phyloP scores from a whole-genome alignment of 164 flowering plant genomes.

The Sedum album region DNA sequence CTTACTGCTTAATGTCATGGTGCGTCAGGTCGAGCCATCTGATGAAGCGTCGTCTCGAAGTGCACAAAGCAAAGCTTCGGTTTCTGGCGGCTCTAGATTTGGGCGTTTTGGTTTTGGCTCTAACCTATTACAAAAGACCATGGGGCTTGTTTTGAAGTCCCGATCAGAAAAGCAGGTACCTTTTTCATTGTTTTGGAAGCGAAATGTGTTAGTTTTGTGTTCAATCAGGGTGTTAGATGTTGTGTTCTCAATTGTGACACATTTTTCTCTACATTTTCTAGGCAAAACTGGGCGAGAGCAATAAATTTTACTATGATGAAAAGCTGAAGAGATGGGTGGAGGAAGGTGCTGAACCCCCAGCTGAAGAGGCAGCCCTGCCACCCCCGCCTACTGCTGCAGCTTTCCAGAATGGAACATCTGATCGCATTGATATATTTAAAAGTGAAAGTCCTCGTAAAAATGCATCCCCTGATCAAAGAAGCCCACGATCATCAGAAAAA shows the following conservation, averaged over 20 bases:
- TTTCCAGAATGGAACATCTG: too few relatives aligned
- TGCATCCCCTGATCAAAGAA: slow-evolving; percentile 29
- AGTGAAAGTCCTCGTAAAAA: slow-evolving; percentile 31
- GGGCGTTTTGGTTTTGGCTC: slow-evolving; percentile 74
- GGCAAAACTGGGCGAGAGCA: slow-evolving; percentile 99
- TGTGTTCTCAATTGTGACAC: neutral
- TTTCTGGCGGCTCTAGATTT: slow-evolving; percentile 62
- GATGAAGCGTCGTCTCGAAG: slow-evolving; percentile 34
- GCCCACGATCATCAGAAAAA: slow-evolving; percentile 30
- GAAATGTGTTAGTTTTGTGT: neutral
- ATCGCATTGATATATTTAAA: slow-evolving; percentile 32
- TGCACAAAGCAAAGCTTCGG: too few relatives aligned
- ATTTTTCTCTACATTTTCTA: slow-evolving; percentile 15
- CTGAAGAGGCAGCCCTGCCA: slow-evolving; percentile 68
- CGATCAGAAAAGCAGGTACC: slow-evolving; percentile 75
- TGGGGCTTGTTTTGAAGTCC: too few relatives aligned
- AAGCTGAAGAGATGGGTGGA: too few relatives aligned
- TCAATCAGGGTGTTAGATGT: neutral
- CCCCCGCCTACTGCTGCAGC: slow-evolving; percentile 75
- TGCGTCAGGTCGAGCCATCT: slow-evolving; percentile 38
- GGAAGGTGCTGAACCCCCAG: too few relatives aligned
- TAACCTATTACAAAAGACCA: slow-evolving; percentile 70
- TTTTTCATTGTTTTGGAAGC: too few relatives aligned
- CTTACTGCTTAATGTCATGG: slow-evolving; percentile 1
- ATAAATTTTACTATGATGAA: too few relatives aligned